Evolutionary conservation across 2,329 filamentous ascomycete genomes (phyloP).

Genomic region (Capronia coronata): DNA sequence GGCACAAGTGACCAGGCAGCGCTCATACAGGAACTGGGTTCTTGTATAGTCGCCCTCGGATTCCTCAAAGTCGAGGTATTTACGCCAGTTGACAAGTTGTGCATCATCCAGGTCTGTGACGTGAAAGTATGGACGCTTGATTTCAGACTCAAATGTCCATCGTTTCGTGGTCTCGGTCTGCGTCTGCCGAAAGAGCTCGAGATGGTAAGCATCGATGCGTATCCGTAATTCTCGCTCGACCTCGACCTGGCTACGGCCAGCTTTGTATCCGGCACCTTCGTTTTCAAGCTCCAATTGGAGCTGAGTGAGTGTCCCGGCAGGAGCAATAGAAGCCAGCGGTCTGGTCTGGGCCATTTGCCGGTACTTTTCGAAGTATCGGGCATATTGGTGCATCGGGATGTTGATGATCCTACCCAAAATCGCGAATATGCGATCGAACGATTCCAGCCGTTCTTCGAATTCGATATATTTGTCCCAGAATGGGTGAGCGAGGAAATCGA

Average conservation of each 20-base stretch:
- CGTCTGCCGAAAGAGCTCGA: conserved; percentile 71
- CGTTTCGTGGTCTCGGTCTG: conserved; percentile 85
- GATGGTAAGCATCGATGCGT: conserved; percentile 72
- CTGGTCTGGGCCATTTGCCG: conserved; percentile 66
- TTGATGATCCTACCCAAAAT: conserved; percentile 76
- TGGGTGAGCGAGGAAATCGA: conserved; percentile 89
- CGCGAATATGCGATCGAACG: conserved; percentile 74
- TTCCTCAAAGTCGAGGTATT: conserved; percentile 96
- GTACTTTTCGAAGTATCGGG: conserved; percentile 88
- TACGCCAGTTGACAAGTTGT: conserved; percentile 85
- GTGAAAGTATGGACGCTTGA: conserved; percentile 95
- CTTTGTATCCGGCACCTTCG: conserved; percentile 50
- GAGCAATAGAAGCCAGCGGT: conserved; percentile 66
- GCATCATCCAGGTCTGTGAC: conserved; percentile 83
- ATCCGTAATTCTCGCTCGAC: conserved; percentile 74
- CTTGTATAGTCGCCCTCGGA: conserved; percentile 68
- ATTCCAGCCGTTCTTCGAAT: conserved; percentile 85
- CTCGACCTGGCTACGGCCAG: conserved; percentile 63
- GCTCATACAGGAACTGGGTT: conserved; percentile 80
- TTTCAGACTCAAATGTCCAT: conserved; percentile 90
- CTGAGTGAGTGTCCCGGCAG: conserved; percentile 59
- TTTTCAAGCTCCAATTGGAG: conserved; percentile 67
- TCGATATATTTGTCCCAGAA: conserved; percentile 99
- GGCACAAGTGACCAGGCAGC: conserved; percentile 84
- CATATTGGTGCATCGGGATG: conserved; percentile 93